phyloP scores from a whole-genome alignment of 306 rosid species.

The Purshia tridentata region DNA sequence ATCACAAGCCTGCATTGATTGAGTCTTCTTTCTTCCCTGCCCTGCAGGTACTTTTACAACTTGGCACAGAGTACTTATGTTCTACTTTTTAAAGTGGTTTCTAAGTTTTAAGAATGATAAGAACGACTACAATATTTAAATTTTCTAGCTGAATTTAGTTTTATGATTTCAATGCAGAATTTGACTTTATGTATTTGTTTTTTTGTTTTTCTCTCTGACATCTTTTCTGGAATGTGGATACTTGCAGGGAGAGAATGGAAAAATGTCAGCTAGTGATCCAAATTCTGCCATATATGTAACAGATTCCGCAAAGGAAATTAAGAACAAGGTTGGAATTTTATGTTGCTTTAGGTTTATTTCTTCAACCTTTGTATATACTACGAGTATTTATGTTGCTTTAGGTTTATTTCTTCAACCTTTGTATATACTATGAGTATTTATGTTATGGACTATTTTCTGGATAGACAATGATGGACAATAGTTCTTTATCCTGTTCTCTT shows the following conservation, averaged over 20 bases:
- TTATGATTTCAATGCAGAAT: too few relatives aligned
- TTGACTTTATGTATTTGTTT: too few relatives aligned
- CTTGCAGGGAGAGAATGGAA: conserved; percentile 91
- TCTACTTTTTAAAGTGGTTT: not conserved
- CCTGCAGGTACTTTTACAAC: conserved; percentile 63
- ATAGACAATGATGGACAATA: not conserved
- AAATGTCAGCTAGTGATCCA: conserved; percentile 98
- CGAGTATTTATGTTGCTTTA: not conserved
- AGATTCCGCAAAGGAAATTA: conserved; percentile 79
- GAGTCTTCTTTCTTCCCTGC: conserved; percentile 92
- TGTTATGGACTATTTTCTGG: not conserved
- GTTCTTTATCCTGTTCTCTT: not conserved
- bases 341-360: not conserved
- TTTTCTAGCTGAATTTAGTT: too few relatives aligned
- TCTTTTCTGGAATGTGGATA: conserved; percentile 28
- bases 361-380: not conserved
- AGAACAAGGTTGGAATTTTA: conserved; percentile 61
- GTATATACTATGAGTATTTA: not conserved
- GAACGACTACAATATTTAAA: too few relatives aligned
- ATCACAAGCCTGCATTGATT: conserved; percentile 83
- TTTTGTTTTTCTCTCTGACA: not conserved
- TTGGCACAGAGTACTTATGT: not conserved
- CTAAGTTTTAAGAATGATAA: not conserved
- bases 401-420: not conserved
- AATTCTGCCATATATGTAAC: conserved; percentile 97